Evolutionary conservation across 2,329 filamentous ascomycete species (phyloP), one percentile per base, ranked within the genome.

Genomic region (Clonostachys rosea): DNA sequence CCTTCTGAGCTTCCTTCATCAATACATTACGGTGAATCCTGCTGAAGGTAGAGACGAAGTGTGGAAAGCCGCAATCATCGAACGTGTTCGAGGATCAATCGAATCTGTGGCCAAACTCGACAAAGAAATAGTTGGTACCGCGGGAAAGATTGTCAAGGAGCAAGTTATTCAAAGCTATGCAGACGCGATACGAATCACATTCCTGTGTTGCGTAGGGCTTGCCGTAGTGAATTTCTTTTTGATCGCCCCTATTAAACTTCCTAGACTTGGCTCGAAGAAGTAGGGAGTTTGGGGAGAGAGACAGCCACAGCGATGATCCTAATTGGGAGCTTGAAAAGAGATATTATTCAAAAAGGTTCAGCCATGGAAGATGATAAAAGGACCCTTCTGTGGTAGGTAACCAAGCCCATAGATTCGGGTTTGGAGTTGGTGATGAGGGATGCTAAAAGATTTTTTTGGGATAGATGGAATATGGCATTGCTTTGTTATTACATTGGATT

Each of bases 141-240:
- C 24, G 1, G 24, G 24, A 30, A 30, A 30, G 24, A 30, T 30
- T 10, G 24, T 30, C 24, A 30, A 30, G 24, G 24, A 30, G 24
- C 77, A 83, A 62, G 81, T 81, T 17, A 68, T 82, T 4, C 56
- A 60, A 47, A 76, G 76, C 51, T 83, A 84, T 52, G 75, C 75
- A 51, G 66, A 72, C 1, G 70, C 78, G 1, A 56, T 83, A 45
- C 59, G 71, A 33, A 47, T 74, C 40, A 75, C 70, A 2, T 79
- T 79, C 53, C 41, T 69, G 40, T 68, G 60, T 44, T 73, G 69
- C 47, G 56, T 66, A 0, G 59, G 60, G 3, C 57, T 86, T 45
- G 74, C 79, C 1, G 47, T 76, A 9, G 60, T 78, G 1, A 73
- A 73, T 16, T 53, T 76, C 4, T 17, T 69, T 10, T 52, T 84